Base-by-base conservation (phyloP, 129 eudicot species). In the Chrysanthemum seticuspe region DNA sequence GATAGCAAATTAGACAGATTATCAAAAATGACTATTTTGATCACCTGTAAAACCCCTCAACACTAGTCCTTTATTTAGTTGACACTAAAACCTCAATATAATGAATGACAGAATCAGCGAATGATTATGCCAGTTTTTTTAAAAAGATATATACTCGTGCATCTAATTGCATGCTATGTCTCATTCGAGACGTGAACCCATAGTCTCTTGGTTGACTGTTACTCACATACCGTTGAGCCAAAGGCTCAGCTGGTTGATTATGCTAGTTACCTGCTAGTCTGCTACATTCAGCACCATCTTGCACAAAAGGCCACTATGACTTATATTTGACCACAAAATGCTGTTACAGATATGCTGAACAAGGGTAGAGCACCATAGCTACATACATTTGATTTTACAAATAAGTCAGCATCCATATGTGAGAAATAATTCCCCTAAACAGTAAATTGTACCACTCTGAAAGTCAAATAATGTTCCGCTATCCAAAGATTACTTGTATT, bases 321-420 rank as follows among this genome's bases (percentile, higher is more conserved):
- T 40, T 40, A 21, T 59, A 6, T 59, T 59, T 10, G 11, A 57
- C 12, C 13, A 59, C 23, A 6, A 59, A 2, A 21, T 59, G 64
- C 14, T 59, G 47, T 40, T 40, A 40, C 47, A 40, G 47, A 40
- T 40, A 7, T 40, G 1, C 2, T 40, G 47, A 18, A 59, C 36
- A 61, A 61, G 15, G 45, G 40, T 11, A 61, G 14, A 61, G 36
- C 66, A 21, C 44, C 69, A 68, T 44, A 76, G 79, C 58, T 76
- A 58, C 74, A 78, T 78, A 78, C 70, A 78, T 55, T 50, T 55
- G 51, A 78, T 56, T 16, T 67, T 72, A 65, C 79, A 74, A 47
- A 62, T 18, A 71, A 49, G 71, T 52, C 62, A 63, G 64, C 64
- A 78, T 71, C 68, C 54, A n/a, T 52, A 63, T 63, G 31, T 21